phyloP scores from a whole-genome alignment of 768 basidiomycete genomes.

The Suillus cothurnatus region DNA sequence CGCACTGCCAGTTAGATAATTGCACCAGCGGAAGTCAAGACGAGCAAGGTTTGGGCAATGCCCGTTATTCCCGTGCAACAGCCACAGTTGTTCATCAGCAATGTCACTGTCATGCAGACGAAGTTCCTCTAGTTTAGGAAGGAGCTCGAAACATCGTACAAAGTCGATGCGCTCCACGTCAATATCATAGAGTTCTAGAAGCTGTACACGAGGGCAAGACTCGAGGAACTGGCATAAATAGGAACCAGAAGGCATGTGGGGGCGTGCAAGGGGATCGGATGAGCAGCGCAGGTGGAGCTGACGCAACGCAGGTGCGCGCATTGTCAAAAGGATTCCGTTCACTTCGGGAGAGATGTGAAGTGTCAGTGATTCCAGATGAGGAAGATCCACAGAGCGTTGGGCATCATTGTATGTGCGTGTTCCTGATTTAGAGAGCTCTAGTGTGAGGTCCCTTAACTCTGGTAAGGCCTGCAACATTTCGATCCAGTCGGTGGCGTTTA shows the following conservation, averaged over 20 bases:
- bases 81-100: slow-evolving; percentile 43
- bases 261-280: slow-evolving; percentile 31
- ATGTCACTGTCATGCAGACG: slow-evolving; percentile 63
- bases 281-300: slow-evolving; percentile 44
- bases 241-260: slow-evolving; percentile 30
- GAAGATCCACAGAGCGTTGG: slow-evolving; percentile 19
- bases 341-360: slow-evolving; percentile 35
- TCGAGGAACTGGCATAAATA: slow-evolving; percentile 31
- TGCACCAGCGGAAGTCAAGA: slow-evolving; percentile 64
- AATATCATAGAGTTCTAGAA: slow-evolving; percentile 53
- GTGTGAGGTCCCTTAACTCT: slow-evolving; percentile 41
- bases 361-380: slow-evolving; percentile 31
- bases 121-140: slow-evolving; percentile 48
- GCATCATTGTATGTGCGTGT: slow-evolving; percentile 26
- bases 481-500: slow-evolving; percentile 27
- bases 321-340: slow-evolving; percentile 30
- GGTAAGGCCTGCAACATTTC: slow-evolving; percentile 41
- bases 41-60: slow-evolving; percentile 49
- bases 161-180: slow-evolving; percentile 44
- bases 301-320: slow-evolving; percentile 37
- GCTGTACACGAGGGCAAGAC: slow-evolving; percentile 36
- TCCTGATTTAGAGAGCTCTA: slow-evolving; percentile 39
- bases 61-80: slow-evolving; percentile 40
- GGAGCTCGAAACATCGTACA: slow-evolving; percentile 33
- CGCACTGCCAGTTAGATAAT: slow-evolving; percentile 50